phyloP scores from a whole-genome alignment of 768 basidiomycete genomes.

The Tephrocybe sp. region DNA sequence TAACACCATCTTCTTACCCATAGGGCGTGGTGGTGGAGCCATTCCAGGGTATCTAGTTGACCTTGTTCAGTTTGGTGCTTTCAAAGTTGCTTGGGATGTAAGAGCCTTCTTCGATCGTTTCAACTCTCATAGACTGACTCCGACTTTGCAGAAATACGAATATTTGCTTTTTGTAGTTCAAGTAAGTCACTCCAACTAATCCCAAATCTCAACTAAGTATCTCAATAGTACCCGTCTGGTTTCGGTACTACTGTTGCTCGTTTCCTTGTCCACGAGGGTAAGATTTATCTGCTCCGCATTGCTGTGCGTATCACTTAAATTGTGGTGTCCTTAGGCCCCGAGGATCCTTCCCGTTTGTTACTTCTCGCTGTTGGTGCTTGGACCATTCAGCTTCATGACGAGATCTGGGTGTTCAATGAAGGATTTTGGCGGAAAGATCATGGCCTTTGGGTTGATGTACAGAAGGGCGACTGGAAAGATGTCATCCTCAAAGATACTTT shows the following conservation, averaged over 20 bases:
- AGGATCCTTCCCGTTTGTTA: slow-evolving; percentile 50
- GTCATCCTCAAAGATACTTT: slow-evolving; percentile 70
- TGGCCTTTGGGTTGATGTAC: slow-evolving; percentile 58
- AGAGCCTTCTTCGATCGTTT: slow-evolving; percentile 17
- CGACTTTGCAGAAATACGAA: slow-evolving; percentile 43
- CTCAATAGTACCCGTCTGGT: slow-evolving; percentile 30
- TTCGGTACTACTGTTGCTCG: slow-evolving; percentile 30
- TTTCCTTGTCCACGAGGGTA: slow-evolving; percentile 65
- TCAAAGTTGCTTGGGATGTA: slow-evolving; percentile 61
- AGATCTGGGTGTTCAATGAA: slow-evolving; percentile 78
- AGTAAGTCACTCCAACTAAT: slow-evolving; percentile 31
- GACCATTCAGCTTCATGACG: slow-evolving; percentile 55
- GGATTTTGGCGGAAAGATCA: slow-evolving; percentile 68
- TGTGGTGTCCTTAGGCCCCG: slow-evolving; percentile 31
- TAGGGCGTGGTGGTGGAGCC: slow-evolving; percentile 39
- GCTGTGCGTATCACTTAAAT: too few species aligned
- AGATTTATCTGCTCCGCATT: not conserved
- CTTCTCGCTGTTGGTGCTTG: slow-evolving; percentile 55
- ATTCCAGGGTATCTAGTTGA: slow-evolving; percentile 57
- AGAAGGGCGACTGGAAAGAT: slow-evolving; percentile 72
- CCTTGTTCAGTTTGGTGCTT: slow-evolving; percentile 51
- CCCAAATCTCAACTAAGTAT: not conserved
- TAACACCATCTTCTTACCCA: slow-evolving; percentile 46
- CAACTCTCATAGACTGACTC: not conserved
- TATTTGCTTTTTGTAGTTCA: slow-evolving; percentile 54